Percentiles rank a stretch among this genome's conserved stretches.
Conservation (phyloP, 805 yeast species). For the Kazachstania bromeliacearum region DNA sequence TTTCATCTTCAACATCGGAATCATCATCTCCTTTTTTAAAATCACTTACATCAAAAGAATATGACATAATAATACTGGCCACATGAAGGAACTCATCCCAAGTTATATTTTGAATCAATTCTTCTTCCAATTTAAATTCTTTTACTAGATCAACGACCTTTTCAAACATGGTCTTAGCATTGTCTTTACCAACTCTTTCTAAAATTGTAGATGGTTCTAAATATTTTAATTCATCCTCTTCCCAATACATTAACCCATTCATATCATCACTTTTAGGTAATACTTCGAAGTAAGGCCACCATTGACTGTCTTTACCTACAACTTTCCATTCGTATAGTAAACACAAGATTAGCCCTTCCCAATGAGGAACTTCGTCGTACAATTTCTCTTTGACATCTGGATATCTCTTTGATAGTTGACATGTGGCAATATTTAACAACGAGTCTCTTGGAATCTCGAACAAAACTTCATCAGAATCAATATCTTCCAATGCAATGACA, state of each 20-base stretch:
- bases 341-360: conserved; percentile 71
- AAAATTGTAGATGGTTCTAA: conserved; percentile 65
- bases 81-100: conserved; percentile 56
- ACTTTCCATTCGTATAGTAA: conserved; percentile 51
- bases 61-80: conserved; percentile 79
- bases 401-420: conserved; percentile 35
- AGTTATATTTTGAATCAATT: conserved; percentile 32
- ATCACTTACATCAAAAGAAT: conserved; percentile 74
- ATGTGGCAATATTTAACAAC: conserved; percentile 51
- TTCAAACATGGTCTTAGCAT: conserved; percentile 53
- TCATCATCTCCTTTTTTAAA: conserved; percentile 27
- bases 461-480: conserved; percentile 50
- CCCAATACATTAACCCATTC: conserved; percentile 77
- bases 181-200: conserved; percentile 58
- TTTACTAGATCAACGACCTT: conserved; percentile 22
- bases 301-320: conserved; percentile 39
- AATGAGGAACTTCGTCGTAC: conserved; percentile 41
- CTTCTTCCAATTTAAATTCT: conserved; percentile 18
- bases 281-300: conserved; percentile 65
- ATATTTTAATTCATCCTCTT: conserved; percentile 42
- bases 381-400: conserved; percentile 24
- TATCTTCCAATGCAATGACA: conserved; percentile 52
- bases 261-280: conserved; percentile 47
- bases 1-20: conserved; percentile 33
- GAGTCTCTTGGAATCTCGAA: conserved; percentile 58